Conservation (phyloP, 2,329 filamentous ascomycete species). For the Aspergillus costaricaensis region DNA sequence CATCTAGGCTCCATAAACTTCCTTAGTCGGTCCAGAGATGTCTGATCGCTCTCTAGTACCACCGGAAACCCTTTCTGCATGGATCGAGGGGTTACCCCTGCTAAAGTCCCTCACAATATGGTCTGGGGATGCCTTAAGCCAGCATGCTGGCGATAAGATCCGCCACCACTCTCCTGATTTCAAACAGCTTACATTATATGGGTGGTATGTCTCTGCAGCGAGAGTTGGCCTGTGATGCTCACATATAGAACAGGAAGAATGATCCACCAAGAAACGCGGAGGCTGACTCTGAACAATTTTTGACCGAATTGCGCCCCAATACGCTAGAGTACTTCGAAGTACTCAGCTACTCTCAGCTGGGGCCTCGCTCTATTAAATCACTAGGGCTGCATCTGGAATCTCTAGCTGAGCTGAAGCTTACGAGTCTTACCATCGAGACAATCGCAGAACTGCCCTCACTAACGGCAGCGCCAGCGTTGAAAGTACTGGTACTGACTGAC, state of each 20-base stretch:
- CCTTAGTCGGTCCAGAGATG: not conserved
- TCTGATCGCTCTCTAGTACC: constrained; percentile 42
- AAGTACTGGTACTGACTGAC: constrained; percentile 53
- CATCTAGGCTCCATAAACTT: not conserved
- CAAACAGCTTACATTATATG: constrained; percentile 60
- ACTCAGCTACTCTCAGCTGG: constrained; percentile 58
- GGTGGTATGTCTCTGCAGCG: constrained; percentile 38
- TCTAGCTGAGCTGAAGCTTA: constrained; percentile 56
- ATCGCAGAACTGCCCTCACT: constrained; percentile 39
- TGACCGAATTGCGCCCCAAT: constrained; percentile 58
- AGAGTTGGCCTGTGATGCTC: constrained; percentile 2
- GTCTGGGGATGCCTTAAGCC: constrained; percentile 61
- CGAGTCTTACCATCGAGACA: constrained; percentile 50
- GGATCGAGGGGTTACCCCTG: constrained; percentile 61
- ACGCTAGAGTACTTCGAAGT: constrained; percentile 62
- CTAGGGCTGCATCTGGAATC: constrained; percentile 57
- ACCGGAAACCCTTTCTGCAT: constrained; percentile 56
- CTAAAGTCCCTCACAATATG: constrained; percentile 62
- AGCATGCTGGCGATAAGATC: constrained; percentile 58
- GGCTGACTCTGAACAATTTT: constrained; percentile 59
- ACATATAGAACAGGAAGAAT: constrained; percentile 36
- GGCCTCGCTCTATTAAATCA: constrained; percentile 56
- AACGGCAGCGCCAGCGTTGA: constrained; percentile 39
- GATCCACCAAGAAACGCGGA: constrained; percentile 51
- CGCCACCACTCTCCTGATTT: constrained; percentile 62